Base-by-base conservation (phyloP, 345 rosid species). In the Abelmoschus esculentus region DNA sequence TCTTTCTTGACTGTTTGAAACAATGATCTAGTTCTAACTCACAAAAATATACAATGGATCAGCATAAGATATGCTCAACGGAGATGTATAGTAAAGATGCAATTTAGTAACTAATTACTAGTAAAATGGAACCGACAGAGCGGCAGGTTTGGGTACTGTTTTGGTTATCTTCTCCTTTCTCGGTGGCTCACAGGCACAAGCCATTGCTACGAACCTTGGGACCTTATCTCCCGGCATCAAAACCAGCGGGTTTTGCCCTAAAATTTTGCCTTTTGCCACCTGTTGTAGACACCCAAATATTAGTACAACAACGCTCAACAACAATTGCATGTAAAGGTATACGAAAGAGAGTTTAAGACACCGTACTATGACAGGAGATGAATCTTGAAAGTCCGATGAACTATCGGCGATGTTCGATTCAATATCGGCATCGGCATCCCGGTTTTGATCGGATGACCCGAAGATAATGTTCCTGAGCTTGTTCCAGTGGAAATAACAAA, bases 181-280 rank as follows among this genome's bases (percentile, higher is more conserved):
- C 0, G 74, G 55, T 11, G 78, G 80, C 65, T 75, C 61, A n/a
- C 77, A 61, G 28, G 84, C 80, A 66, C 83, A 81, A 19, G 78
- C 75, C 47, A 79, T 26, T 52, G 83, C 87, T 1, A 83, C 78
- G 54, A 81, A 83, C 75, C 76, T 83, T 3, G 87, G 87, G 1
- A 79, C 57, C 70, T 63, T 14, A 72, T 83, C 87, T 18, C 83
- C 85, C 3, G 87, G 83, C 87, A 83, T 83, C 79, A 78, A 42
- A 2, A 81, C 85, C 29, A 79, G 70, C 69, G 67, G 5, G 52
- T 77, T 79, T 7, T 64, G 13, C 15, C 10, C 34, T 71, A 10
- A 36, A 28, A 42, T 55, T 7, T 49, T 74, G 61, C 42, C 38
- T 72, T 60, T 69, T 52, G 62, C 4, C 14, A 53, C 72, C 84